phyloP scores from a whole-genome alignment of 257 asterid genomes.

The Solanum chmielewskii region DNA sequence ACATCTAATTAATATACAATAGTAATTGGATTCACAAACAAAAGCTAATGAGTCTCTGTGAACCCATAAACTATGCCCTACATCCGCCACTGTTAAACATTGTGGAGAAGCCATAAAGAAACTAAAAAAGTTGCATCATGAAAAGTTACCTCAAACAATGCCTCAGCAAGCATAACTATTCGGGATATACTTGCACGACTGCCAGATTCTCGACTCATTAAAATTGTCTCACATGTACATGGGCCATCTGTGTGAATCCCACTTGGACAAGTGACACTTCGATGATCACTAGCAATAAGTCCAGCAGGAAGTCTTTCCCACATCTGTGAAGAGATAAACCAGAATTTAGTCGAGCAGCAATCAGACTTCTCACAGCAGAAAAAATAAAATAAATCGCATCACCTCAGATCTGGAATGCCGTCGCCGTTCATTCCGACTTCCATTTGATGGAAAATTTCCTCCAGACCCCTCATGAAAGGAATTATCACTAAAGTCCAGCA shows the following conservation, averaged over 20 bases:
- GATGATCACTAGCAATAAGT: conserved; percentile 28
- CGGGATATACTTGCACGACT: conserved; percentile 77
- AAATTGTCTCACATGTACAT: conserved; percentile 64
- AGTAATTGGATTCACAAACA: not conserved
- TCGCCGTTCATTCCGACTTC: conserved; percentile 37
- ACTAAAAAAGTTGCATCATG: not conserved
- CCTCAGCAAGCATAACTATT: conserved; percentile 91
- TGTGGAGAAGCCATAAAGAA: not conserved
- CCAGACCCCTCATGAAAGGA: conserved; percentile 41
- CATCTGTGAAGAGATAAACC: conserved; percentile 28
- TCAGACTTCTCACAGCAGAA: not conserved
- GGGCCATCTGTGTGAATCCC: conserved; percentile 67
- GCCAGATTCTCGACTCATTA: conserved; percentile 38
- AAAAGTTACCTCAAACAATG: conserved; percentile 77
- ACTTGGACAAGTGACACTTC: conserved; percentile 48
- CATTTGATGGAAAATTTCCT: conserved; percentile 33
- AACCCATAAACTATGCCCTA: not conserved
- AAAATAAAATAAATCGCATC: not conserved
- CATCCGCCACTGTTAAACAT: not conserved
- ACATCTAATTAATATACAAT: not conserved
- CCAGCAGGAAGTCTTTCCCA: conserved; percentile 62
- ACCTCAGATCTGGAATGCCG: conserved; percentile 82
- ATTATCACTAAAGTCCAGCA: conserved; percentile 46
- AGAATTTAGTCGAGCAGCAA: not conserved
- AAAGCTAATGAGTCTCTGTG: not conserved